phyloP scores from a whole-genome alignment of 2,329 filamentous ascomycete genomes.

The Penicillium occitanis region DNA sequence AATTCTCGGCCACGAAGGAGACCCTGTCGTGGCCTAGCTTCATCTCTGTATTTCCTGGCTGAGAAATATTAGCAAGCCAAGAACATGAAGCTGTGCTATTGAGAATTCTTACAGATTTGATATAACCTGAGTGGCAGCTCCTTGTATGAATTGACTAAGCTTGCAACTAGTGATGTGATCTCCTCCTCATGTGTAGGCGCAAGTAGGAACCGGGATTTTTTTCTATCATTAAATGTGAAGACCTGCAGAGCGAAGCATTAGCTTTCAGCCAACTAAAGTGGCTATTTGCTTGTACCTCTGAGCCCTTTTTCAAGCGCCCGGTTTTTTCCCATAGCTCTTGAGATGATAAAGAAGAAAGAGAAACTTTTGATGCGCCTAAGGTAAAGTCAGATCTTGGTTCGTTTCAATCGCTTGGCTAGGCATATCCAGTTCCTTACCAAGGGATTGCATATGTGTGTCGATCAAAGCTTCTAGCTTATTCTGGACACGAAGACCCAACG shows the following conservation, averaged over 20 bases:
- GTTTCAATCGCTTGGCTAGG: constrained; percentile 22
- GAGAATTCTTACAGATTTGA: constrained; percentile 67
- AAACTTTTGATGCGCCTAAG: constrained; percentile 73
- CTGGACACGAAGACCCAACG: constrained; percentile 81
- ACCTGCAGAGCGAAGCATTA: constrained; percentile 53
- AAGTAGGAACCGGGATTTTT: constrained; percentile 70
- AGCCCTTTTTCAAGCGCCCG: constrained; percentile 72
- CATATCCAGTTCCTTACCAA: constrained; percentile 54
- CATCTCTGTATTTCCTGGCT: constrained; percentile 93
- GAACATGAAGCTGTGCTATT: neutral
- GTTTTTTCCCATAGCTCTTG: constrained; percentile 80
- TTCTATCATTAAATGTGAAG: constrained; percentile 78
- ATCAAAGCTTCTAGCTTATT: constrained; percentile 82
- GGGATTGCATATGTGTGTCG: constrained; percentile 79
- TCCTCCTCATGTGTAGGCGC: constrained; percentile 97
- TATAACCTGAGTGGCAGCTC: constrained; percentile 83
- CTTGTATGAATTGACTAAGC: constrained; percentile 76
- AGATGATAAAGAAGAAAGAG: constrained; percentile 81
- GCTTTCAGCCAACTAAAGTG: constrained; percentile 16
- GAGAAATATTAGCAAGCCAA: neutral
- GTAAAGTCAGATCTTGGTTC: constrained; percentile 16
- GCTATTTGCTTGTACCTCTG: constrained; percentile 61
- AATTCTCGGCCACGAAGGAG: constrained; percentile 88
- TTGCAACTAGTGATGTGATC: constrained; percentile 77
- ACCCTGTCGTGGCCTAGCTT: constrained; percentile 82